These are phyloP conservation scores for Trichophyton verrucosum DNA, from an alignment of 2,329 filamentous ascomycete species.

Conservation along the genomic window DNA sequence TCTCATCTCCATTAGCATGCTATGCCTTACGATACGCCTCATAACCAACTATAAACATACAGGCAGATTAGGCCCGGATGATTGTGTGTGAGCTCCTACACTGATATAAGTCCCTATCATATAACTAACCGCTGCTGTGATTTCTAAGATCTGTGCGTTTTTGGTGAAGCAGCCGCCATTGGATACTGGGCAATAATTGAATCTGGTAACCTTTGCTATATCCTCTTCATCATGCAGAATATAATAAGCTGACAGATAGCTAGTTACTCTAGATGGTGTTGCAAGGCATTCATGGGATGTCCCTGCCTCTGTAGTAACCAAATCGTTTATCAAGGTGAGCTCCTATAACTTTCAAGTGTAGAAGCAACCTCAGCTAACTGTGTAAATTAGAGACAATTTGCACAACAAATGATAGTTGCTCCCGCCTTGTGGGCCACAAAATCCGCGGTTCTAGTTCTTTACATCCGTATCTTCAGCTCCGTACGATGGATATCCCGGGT, in stretches of 20 bases:
- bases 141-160: neutral
- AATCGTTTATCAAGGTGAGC: constrained; percentile 1
- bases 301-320: neutral
- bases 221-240: too few species aligned
- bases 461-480: neutral
- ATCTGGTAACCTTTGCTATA: neutral
- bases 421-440: neutral
- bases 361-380: neutral
- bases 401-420: neutral
- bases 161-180: neutral
- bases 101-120: neutral
- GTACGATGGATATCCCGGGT: neutral
- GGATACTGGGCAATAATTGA: neutral
- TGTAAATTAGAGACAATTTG: neutral
- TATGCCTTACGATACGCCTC: neutral
- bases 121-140: neutral
- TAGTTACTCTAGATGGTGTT: neutral
- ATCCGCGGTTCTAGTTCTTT: neutral
- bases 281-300: neutral
- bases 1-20: neutral
- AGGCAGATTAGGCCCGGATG: neutral
- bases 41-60: neutral
- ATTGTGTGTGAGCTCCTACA: neutral
- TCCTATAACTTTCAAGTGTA: neutral
- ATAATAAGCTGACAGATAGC: neutral